Conservation (phyloP, 2,329 filamentous ascomycete species). For the Nemania bipapillata region DNA sequence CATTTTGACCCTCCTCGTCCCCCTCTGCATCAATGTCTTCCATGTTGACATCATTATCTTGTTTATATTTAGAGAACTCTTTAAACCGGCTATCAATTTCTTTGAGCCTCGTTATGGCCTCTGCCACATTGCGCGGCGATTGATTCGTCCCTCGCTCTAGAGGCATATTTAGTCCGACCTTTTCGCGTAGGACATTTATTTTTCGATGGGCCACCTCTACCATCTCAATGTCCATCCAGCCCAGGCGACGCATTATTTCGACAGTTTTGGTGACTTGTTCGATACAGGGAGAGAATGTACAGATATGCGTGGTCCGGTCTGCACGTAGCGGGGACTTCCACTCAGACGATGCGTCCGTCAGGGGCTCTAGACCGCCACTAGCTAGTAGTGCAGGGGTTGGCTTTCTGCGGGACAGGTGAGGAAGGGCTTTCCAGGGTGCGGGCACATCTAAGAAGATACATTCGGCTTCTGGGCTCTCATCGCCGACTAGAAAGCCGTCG, state of each 20-base stretch:
- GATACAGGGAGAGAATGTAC: slow-evolving; percentile 96
- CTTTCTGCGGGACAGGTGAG: slow-evolving; percentile 72
- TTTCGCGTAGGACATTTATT: slow-evolving; percentile 83
- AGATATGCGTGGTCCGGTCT: slow-evolving; percentile 78
- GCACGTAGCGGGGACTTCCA: slow-evolving; percentile 76
- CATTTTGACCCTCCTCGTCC: slow-evolving; percentile 44
- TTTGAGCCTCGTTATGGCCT: slow-evolving; percentile 78
- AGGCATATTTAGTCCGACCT: slow-evolving; percentile 73
- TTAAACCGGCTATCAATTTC: slow-evolving; percentile 77
- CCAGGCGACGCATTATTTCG: slow-evolving; percentile 78
- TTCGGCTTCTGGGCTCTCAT: slow-evolving; percentile 70
- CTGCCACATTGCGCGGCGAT: slow-evolving; percentile 77
- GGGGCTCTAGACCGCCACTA: slow-evolving; percentile 36
- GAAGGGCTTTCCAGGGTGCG: slow-evolving; percentile 81
- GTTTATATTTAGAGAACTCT: slow-evolving; percentile 65
- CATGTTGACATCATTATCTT: slow-evolving; percentile 55
- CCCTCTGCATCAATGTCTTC: slow-evolving; percentile 52
- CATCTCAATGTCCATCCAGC: slow-evolving; percentile 94
- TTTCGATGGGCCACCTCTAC: slow-evolving; percentile 84
- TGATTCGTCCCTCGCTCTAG: slow-evolving; percentile 77
- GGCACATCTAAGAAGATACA: slow-evolving; percentile 83
- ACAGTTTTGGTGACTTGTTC: slow-evolving; percentile 93
- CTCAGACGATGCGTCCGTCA: slow-evolving; percentile 40
- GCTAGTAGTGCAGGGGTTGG: slow-evolving; percentile 50
- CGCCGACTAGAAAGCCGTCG: slow-evolving; percentile 74